A percentile compares a stretch with the other conserved stretches of the same genome.
phyloP scores from a whole-genome alignment of 345 rosid genomes.

The Arabis hirsuta region DNA sequence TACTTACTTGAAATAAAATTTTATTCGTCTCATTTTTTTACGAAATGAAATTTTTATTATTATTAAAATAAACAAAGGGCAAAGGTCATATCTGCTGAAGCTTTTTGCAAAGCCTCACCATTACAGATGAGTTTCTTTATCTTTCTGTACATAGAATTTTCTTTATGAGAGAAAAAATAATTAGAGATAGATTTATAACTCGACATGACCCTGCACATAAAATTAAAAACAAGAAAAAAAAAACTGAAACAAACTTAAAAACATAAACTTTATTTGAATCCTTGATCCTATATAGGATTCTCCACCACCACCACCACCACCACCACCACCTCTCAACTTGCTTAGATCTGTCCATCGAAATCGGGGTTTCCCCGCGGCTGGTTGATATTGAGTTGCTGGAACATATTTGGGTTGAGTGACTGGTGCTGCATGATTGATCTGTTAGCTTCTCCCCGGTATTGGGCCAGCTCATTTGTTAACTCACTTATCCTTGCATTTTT shows the following conservation, averaged over 20 bases:
- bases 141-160: background rate
- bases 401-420: too few relatives aligned
- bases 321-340: background rate
- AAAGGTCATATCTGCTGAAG: background rate
- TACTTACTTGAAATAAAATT: too few relatives aligned
- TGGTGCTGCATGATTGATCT: background rate
- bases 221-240: background rate
- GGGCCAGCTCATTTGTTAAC: conserved; percentile 1
- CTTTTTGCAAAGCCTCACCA: background rate
- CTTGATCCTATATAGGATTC: background rate
- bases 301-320: too few relatives aligned
- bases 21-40: too few relatives aligned
- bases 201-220: conserved; percentile 2
- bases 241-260: background rate
- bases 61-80: too few relatives aligned
- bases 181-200: conserved; percentile 9
- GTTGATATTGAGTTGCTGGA: background rate
- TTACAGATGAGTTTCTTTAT: background rate
- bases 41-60: too few relatives aligned
- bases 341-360: background rate
- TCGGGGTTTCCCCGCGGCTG: background rate
- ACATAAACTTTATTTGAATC: background rate
- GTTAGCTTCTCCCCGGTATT: background rate
- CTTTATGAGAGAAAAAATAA: background rate
- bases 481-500: too few relatives aligned